Conservation (phyloP, 192 early-diverging fungal species). For the Linnemannia zychae region DNA sequence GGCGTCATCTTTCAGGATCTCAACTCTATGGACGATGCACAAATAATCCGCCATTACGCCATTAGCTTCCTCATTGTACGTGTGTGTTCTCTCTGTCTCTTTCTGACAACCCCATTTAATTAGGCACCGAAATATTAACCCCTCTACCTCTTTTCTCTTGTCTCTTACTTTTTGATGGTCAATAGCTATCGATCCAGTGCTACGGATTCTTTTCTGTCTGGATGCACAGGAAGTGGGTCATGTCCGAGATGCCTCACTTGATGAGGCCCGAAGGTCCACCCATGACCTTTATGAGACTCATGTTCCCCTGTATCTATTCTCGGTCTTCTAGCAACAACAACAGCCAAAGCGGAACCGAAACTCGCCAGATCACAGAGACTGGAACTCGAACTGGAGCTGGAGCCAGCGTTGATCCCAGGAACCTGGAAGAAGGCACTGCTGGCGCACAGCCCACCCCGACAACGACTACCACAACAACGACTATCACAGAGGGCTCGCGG, state of each 20-base stretch:
- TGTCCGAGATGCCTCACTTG: constrained; percentile 40
- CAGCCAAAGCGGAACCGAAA: neutral
- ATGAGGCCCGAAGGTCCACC: neutral
- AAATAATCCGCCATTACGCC: constrained; percentile 28
- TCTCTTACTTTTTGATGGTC: too few species aligned
- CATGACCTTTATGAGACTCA: constrained; percentile 23
- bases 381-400: neutral
- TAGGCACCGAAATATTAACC: neutral
- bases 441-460: neutral
- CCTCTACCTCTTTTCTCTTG: neutral
- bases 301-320: constrained; percentile 22
- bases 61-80: constrained; percentile 32
- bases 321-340: neutral
- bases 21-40: constrained; percentile 15
- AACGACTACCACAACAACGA: neutral
- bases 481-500: neutral
- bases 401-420: neutral
- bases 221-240: constrained; percentile 45
- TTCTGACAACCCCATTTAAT: neutral
- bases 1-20: constrained; percentile 42
- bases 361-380: neutral
- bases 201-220: constrained; percentile 51
- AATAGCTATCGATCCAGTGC: constrained; percentile 26
- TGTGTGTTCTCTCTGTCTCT: too few species aligned
- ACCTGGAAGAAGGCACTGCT: neutral